A percentile compares a stretch with the other conserved stretches of the same genome.
Conservation (phyloP, 2,329 filamentous ascomycete genomes). For the Sporothrix variecibatus region DNA sequence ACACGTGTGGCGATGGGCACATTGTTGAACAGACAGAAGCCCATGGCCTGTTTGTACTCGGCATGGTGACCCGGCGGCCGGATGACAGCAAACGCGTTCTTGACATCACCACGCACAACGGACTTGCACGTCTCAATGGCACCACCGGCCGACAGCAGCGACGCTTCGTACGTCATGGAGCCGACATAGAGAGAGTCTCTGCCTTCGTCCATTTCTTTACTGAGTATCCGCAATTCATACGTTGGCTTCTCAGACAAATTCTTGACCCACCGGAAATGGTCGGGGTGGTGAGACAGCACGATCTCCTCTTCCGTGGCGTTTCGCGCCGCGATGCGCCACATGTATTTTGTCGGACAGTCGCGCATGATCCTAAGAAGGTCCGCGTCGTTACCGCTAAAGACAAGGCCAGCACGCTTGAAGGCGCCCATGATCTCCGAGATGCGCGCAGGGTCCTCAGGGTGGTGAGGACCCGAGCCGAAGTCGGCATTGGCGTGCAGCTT, state of each 20-base stretch:
- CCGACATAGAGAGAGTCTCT: conserved; percentile 83
- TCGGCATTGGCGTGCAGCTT: conserved; percentile 89
- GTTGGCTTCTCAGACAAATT: conserved; percentile 55
- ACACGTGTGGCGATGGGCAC: conserved; percentile 89
- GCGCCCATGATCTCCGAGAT: conserved; percentile 93
- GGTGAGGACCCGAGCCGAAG: conserved; percentile 71
- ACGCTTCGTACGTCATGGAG: conserved; percentile 75
- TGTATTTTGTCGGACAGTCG: conserved; percentile 59
- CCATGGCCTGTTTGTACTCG: conserved; percentile 81
- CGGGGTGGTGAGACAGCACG: conserved; percentile 72
- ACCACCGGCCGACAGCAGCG: conserved; percentile 82
- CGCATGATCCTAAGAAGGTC: conserved; percentile 56
- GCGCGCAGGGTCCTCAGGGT: conserved; percentile 90
- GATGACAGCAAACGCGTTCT: conserved; percentile 95
- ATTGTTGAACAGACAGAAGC: conserved; percentile 98
- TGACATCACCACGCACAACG: conserved; percentile 80
- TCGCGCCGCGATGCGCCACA: conserved; percentile 77
- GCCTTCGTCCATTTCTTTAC: conserved; percentile 60
- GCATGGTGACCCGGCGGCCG: conserved; percentile 94
- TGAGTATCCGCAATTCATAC: conserved; percentile 68
- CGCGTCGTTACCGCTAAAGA: conserved; percentile 62
- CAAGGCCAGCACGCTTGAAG: conserved; percentile 77
- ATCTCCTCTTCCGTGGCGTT: conserved; percentile 80
- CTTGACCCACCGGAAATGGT: conserved; percentile 79
- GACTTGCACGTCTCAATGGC: conserved; percentile 94